Evolutionary conservation across 768 basidiomycete species (phyloP).

Genomic region (Clathrus columnatus): DNA sequence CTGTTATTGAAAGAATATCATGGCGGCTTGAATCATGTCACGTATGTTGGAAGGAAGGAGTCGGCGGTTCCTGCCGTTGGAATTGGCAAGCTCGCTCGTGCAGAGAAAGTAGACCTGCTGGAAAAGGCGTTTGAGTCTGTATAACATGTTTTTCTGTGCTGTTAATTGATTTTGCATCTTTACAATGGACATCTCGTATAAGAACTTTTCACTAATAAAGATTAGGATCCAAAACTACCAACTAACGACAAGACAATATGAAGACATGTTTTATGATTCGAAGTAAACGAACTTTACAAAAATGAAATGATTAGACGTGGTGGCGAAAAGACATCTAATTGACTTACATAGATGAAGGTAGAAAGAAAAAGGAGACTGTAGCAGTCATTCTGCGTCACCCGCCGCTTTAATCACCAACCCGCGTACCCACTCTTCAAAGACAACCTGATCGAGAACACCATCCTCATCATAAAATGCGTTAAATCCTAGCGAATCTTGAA

Average conservation of each 20-base stretch:
- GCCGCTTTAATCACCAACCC: constrained; percentile 41
- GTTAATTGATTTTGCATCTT: neutral
- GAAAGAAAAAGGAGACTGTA: neutral
- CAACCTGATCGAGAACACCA: constrained; percentile 68
- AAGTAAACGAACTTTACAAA: neutral
- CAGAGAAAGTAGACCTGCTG: constrained; percentile 55
- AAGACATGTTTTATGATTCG: neutral
- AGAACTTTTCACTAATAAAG: neutral
- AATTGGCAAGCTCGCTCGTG: constrained; percentile 56
- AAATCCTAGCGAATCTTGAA: constrained; percentile 47
- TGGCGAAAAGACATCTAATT: neutral
- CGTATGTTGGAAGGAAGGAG: constrained; percentile 60
- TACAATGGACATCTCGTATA: neutral
- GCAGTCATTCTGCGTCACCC: neutral
- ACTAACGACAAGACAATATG: neutral
- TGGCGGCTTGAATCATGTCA: constrained; percentile 23
- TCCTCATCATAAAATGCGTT: constrained; percentile 74
- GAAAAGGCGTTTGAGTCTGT: constrained; percentile 43
- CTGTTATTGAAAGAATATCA: constrained; percentile 38
- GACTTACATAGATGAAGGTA: neutral
- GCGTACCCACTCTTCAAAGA: constrained; percentile 73
- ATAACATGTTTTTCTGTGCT: neutral
- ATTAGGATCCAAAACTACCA: neutral
- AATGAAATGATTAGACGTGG: neutral
- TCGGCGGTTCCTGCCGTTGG: constrained; percentile 74